Evolutionary conservation across 208 protist species (phyloP).

Genomic region (Trypanosoma boissoni): DNA sequence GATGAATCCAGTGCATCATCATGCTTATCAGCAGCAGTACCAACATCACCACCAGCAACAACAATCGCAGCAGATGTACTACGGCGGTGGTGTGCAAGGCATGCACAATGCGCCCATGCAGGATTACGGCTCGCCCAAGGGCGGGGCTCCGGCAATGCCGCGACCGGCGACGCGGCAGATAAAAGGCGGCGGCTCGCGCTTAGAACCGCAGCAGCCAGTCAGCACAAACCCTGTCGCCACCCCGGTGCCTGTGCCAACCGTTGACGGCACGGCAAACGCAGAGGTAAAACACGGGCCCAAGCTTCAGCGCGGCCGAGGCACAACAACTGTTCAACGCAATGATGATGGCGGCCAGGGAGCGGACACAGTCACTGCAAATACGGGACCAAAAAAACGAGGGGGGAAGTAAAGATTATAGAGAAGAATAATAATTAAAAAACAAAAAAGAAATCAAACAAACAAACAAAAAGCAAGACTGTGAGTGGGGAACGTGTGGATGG

Average conservation of each 20-base stretch:
- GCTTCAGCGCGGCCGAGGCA: constrained; percentile 49
- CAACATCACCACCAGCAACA: constrained; percentile 31
- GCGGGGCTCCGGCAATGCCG: not conserved
- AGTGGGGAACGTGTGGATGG: not conserved
- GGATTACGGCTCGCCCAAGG: constrained; percentile 15
- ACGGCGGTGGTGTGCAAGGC: too few species aligned
- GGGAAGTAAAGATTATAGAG: constrained; percentile 15
- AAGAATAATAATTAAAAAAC: not conserved
- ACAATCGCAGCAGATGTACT: constrained; percentile 26
- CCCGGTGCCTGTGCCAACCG: constrained; percentile 30
- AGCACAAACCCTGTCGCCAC: constrained; percentile 17
- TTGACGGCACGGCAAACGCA: constrained; percentile 27
- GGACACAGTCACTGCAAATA: not conserved
- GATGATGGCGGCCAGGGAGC: constrained; percentile 15
- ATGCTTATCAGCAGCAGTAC: constrained; percentile 28
- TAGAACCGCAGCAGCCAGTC: constrained; percentile 29
- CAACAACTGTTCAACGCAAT: constrained; percentile 22
- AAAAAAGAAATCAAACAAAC: constrained; percentile 18
- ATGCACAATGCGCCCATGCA: constrained; percentile 21
- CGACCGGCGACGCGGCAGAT: constrained; percentile 9
- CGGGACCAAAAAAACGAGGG: constrained; percentile 25
- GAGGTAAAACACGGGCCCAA: constrained; percentile 35
- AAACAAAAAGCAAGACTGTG: constrained; percentile 1
- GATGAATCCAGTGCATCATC: constrained; percentile 24
- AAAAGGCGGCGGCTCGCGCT: constrained; percentile 20